Base-by-base conservation (phyloP, 495 filamentous ascomycete genomes). In the Ramalina intermedia region DNA sequence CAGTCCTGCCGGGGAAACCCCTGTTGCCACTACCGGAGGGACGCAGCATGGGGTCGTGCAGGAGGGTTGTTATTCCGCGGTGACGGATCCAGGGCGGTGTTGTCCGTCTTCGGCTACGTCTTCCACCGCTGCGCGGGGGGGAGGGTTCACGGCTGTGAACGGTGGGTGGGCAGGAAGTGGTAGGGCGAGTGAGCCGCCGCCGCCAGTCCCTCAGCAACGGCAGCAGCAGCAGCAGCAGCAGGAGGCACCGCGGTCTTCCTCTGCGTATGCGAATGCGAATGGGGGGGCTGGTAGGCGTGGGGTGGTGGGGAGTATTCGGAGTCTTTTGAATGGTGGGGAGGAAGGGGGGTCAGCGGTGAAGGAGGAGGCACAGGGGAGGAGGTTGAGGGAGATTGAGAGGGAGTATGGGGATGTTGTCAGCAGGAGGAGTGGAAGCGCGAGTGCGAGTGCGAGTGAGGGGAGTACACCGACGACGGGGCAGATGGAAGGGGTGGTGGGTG, bases 81-180 rank as follows among this genome's bases (percentile, higher is more conserved):
- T 47, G 24, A 50, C 49, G 1, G 55, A 55, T 17, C 43, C 48
- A 3, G 42, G 47, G 24, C 47, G 48, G 9, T 36, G 47, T 20
- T 44, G 48, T 20, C 18, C 18, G 18, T 20, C 18, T 20, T 20
- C 18, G 18, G 18, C 18, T 20, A 20, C 18, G 18, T 20, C 18
- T 20, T 20, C 18, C 2, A 20, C 18, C 18, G 18, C 18, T 20
- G 18, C 18, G 18, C 1, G 1, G 18, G 18, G 18, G 18, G 18
- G 18, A 20, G 18, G 54, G 1, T 60, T 57, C 46, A 53, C 42
- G 14, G 37, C 57, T 3, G 46, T 60, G 16, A 60, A 60, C 36
- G 11, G 13, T 3, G 17, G 7, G 6, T 14, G 24, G 7, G 20
- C 37, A 3, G n/a, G 27, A 23, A 29, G 39, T 18, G 38, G 40